Evolutionary conservation across 2,329 filamentous ascomycete genomes (phyloP).

Genomic region (Fusarium palustre): DNA sequence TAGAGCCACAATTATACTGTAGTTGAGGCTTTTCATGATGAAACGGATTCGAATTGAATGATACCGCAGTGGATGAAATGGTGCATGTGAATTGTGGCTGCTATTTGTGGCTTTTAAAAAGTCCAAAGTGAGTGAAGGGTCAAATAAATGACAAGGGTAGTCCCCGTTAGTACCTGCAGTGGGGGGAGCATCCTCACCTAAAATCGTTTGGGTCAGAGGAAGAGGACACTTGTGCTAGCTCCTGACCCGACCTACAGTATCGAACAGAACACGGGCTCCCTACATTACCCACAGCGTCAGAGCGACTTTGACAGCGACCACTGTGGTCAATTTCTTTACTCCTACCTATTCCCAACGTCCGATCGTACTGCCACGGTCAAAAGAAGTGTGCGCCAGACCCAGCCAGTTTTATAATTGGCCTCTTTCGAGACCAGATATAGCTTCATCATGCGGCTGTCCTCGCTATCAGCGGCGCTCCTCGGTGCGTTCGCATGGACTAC

Average conservation of each 20-base stretch:
- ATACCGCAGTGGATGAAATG: not conserved
- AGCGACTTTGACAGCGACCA: constrained; percentile 38
- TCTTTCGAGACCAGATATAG: constrained; percentile 32
- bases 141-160: constrained; percentile 20
- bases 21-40: not conserved
- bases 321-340: constrained; percentile 33
- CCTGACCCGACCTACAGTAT: constrained; percentile 32
- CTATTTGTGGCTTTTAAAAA: constrained; percentile 22
- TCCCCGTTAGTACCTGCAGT: constrained; percentile 33
- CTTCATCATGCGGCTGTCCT: constrained; percentile 61
- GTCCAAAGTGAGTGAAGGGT: constrained; percentile 9
- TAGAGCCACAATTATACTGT: not conserved
- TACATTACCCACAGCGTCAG: constrained; percentile 46
- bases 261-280: constrained; percentile 22
- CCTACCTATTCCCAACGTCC: constrained; percentile 6
- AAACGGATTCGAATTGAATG: not conserved
- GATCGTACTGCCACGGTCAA: constrained; percentile 33
- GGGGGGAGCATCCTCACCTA: constrained; percentile 44
- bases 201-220: constrained; percentile 39
- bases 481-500: constrained; percentile 64
- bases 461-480: constrained; percentile 61
- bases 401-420: constrained; percentile 38
- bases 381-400: constrained; percentile 37
- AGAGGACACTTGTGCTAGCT: constrained; percentile 50
- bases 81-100: constrained; percentile 5